Evolutionary conservation across 1,284 basidiomycete genomes (phyloP).

Genomic region (Cystobasidiaceae sp.): DNA sequence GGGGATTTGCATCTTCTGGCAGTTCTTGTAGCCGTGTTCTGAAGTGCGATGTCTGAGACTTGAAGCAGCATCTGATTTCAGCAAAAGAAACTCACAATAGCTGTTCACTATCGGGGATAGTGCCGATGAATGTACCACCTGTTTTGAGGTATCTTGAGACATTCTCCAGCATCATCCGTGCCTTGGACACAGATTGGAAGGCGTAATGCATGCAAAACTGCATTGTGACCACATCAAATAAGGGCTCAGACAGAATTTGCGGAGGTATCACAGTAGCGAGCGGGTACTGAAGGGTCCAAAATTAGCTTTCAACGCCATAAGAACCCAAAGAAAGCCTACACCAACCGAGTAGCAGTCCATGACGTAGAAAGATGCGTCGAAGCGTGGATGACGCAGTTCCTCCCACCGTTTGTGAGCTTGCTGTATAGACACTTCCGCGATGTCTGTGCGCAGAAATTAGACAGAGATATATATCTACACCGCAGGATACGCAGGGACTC

Average conservation of each 20-base stretch:
- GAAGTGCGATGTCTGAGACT: conserved; percentile 1
- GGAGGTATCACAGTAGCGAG: conserved; percentile 66
- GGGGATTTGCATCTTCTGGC: conserved; percentile 56
- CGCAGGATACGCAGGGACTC: conserved; percentile 42
- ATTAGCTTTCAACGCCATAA: conserved; percentile 19
- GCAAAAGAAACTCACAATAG: conserved; percentile 72
- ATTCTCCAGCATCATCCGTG: conserved; percentile 87
- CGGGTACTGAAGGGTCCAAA: conserved; percentile 52
- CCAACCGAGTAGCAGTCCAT: conserved; percentile 77
- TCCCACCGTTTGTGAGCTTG: conserved; percentile 71
- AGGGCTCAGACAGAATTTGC: conserved; percentile 52
- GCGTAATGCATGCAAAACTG: conserved; percentile 99
- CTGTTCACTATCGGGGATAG: conserved; percentile 78
- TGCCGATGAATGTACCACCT: conserved; percentile 89
- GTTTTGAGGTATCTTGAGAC: conserved; percentile 70
- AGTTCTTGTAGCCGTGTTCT: conserved; percentile 66
- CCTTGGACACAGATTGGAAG: conserved; percentile 81
- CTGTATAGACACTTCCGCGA: conserved; percentile 82
- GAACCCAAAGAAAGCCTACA: too few relatives aligned
- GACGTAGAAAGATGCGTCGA: conserved; percentile 73
- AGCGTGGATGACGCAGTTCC: conserved; percentile 55
- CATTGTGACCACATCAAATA: conserved; percentile 92
- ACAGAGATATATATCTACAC: background rate
- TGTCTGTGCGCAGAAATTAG: conserved; percentile 71
- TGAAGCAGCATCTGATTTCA: background rate